Evolutionary conservation across 306 rosid species (phyloP), one percentile per base, ranked within the genome.

Genomic region (Cucumis cinereus): DNA sequence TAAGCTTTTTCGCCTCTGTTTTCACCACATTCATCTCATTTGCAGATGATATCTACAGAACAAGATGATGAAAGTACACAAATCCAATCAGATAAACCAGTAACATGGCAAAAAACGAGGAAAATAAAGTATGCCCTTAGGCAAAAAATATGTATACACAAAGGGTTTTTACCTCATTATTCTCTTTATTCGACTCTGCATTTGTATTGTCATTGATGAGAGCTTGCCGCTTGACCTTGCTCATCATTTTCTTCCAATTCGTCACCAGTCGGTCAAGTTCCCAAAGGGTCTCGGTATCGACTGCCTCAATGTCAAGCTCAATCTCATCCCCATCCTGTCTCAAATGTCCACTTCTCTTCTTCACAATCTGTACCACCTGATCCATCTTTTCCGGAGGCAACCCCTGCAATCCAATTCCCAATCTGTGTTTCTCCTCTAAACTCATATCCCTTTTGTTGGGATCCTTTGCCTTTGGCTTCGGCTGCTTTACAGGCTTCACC

Each of bases 321-420:
- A 95, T 95, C 83, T 95, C 99, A 82, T 95, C 99, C 23, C 95
- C 99, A 47, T 95, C 99, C 78, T 95, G 99, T 87, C 83, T 92
- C 85, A 95, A 79, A 83, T 92, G 89, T 60, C 98, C 99, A 55
- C 92, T 92, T 49, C 99, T 90, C 87, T 87, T 95, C 81, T 87
- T 85, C 62, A 95, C 88, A 41, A 95, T 95, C 82, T 89, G 98
- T 57, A 95, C 90, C 40, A 95, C 99, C 69, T 95, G 99, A 6
- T 92, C 99, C 99, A 95, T 92, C 77, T 95, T 92, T 79, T 95
- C 99, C 0, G 89, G 82, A 0, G 99, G 99, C 84, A 95, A 82
- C 59, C 91, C 89, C 85, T 95, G 99, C 84, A 95, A 81, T 74
- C 98, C 98, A 33, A 90, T 15, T 40, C 97, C 99, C 78, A 95